Conservation (phyloP, 495 filamentous ascomycete species). For the Penicillium canariense region DNA sequence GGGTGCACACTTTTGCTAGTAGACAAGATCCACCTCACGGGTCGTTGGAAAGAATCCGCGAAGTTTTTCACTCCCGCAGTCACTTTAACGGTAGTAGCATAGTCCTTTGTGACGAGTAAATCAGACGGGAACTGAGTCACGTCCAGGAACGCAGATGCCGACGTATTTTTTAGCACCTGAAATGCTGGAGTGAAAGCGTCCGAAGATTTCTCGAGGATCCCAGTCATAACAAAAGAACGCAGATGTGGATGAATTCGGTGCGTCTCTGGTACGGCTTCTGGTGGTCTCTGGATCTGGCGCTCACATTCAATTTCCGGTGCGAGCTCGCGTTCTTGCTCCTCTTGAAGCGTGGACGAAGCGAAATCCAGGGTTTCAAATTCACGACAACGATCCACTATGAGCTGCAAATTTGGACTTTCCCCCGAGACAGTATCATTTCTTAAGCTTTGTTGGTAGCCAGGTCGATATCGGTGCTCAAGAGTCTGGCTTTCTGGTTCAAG, state of each 20-base stretch:
- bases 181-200: no score
- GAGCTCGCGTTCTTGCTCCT: conserved; percentile 72
- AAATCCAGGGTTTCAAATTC: conserved; percentile 41
- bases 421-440: no score
- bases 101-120: conserved; percentile 57
- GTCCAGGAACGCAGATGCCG: conserved; percentile 42
- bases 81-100: conserved; percentile 45
- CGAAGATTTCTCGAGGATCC: no score
- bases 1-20: conserved; percentile 37
- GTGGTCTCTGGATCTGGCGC: conserved; percentile 51
- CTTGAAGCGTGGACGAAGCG: conserved; percentile 46
- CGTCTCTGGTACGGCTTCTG: conserved; percentile 23
- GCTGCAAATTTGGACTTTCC: no score
- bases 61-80: neutral
- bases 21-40: conserved; percentile 51
- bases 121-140: conserved; percentile 35
- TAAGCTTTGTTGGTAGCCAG: conserved; percentile 1
- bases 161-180: no score
- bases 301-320: conserved; percentile 62
- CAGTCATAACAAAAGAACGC: conserved; percentile 22
- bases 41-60: conserved; percentile 53
- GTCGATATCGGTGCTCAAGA: conserved; percentile 41
- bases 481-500: conserved; percentile 49
- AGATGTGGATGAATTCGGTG: conserved; percentile 48
- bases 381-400: conserved; percentile 39